These are phyloP conservation scores for Amauroascus niger DNA, from an alignment of 2,329 filamentous ascomycete species.

Conservation along the genomic window DNA sequence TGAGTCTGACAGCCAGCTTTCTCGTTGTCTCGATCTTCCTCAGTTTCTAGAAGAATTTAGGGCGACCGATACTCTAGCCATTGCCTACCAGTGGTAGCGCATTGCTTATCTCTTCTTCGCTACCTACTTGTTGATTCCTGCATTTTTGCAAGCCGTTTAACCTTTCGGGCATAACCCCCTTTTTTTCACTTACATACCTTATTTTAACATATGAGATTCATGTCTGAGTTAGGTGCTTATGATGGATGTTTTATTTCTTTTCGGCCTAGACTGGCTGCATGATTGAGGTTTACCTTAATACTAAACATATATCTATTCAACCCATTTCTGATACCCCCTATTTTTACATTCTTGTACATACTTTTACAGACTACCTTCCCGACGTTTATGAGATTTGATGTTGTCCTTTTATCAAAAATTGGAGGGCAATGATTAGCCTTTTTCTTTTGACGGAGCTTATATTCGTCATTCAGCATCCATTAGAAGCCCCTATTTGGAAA, in stretches of 20 bases:
- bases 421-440: neutral
- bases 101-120: neutral
- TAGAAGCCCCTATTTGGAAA: neutral
- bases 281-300: neutral
- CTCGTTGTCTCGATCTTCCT: slow-evolving; percentile 16
- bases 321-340: slow-evolving; percentile 8
- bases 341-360: slow-evolving; percentile 7
- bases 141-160: neutral
- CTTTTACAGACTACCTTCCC: slow-evolving; percentile 4
- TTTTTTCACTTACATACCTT: slow-evolving; percentile 9
- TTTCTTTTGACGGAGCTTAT: neutral
- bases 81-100: slow-evolving; percentile 4
- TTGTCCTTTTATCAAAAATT: neutral
- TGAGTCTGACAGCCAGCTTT: slow-evolving; percentile 19
- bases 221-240: slow-evolving; percentile 15
- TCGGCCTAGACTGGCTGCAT: neutral
- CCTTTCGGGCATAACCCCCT: neutral
- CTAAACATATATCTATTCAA: neutral
- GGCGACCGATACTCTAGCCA: slow-evolving; percentile 3
- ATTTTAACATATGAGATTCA: slow-evolving; percentile 12
- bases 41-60: slow-evolving; percentile 12
- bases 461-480: neutral
- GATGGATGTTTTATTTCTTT: slow-evolving; percentile 11
- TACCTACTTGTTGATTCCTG: neutral
- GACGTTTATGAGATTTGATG: slow-evolving; percentile 7